Conservation (phyloP, 108 stramenopile species). For the Cafeteria roenbergensis region DNA sequence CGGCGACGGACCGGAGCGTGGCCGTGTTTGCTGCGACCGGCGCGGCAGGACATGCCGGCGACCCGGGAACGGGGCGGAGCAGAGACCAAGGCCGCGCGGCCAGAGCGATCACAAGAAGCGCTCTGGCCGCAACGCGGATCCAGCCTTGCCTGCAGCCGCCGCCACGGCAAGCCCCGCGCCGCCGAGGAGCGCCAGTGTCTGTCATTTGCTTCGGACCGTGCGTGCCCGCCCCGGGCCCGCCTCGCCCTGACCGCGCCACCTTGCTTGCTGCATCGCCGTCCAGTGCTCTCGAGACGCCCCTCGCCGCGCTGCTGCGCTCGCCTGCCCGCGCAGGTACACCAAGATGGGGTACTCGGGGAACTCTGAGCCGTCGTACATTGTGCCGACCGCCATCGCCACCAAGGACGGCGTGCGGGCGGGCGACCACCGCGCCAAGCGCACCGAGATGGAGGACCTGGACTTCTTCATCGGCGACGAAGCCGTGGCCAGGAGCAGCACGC, state of each 20-base stretch:
- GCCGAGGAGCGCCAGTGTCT: too few relatives aligned
- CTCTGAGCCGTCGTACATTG: constrained; percentile 39
- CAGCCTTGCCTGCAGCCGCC: too few relatives aligned
- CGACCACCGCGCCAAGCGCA: constrained; percentile 2
- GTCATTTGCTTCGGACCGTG: too few relatives aligned
- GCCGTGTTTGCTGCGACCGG: too few relatives aligned
- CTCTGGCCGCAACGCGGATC: too few relatives aligned
- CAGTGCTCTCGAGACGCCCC: neutral
- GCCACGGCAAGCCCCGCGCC: too few relatives aligned
- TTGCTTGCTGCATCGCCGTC: constrained; percentile 12
- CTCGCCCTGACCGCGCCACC: constrained; percentile 15
- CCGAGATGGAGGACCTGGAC: constrained; percentile 48
- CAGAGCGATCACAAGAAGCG: too few relatives aligned
- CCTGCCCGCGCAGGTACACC: constrained; percentile 45
- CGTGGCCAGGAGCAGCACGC: constrained; percentile 32
- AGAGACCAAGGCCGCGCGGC: too few relatives aligned
- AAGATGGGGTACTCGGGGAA: constrained; percentile 59
- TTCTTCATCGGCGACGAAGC: constrained; percentile 49
- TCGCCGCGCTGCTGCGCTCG: constrained; percentile 24
- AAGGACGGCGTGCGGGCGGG: constrained; percentile 6
- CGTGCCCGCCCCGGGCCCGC: neutral
- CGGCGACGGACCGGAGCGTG: too few relatives aligned
- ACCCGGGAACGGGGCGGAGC: too few relatives aligned
- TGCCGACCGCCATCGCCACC: constrained; percentile 47
- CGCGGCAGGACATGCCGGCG: too few relatives aligned